Conservation (phyloP, 148 eudicot species). For the Vaccinium myrtillus region DNA sequence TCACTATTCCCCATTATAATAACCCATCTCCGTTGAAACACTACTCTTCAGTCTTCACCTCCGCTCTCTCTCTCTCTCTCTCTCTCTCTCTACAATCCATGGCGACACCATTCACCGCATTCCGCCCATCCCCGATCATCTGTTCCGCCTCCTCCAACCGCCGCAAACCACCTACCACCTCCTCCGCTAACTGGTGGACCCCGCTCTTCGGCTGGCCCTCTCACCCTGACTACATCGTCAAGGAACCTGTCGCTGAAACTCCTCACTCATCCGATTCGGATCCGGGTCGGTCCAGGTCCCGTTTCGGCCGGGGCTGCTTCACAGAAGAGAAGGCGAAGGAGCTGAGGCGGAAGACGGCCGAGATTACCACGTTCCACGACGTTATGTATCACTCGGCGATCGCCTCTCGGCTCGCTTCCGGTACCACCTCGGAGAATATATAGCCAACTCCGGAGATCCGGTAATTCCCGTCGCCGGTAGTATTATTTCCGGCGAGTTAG, state of each 20-base stretch:
- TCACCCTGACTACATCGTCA: conserved; percentile 29
- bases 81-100: conserved; percentile 25
- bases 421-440: conserved; percentile 22
- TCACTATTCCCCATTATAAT: not conserved
- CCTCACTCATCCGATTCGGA: conserved; percentile 15
- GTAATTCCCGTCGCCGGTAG: not conserved
- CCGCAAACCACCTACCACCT: conserved; percentile 25
- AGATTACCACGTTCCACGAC: conserved; percentile 57
- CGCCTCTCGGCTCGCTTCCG: conserved; percentile 77
- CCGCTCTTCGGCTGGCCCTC: conserved; percentile 68
- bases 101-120: conserved; percentile 46
- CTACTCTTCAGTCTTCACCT: not conserved
- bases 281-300: conserved; percentile 23
- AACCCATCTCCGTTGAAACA: not conserved
- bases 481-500: not conserved
- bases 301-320: conserved; percentile 47
- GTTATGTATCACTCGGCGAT: conserved; percentile 82
- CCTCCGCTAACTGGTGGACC: conserved; percentile 56
- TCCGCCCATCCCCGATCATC: conserved; percentile 28
- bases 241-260: not conserved
- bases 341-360: conserved; percentile 58
- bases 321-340: conserved; percentile 71
- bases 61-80: not conserved
- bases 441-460: not conserved
- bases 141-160: conserved; percentile 27